Conservation (phyloP, 176 grass and related monocot species). For the Leersia perrieri region DNA sequence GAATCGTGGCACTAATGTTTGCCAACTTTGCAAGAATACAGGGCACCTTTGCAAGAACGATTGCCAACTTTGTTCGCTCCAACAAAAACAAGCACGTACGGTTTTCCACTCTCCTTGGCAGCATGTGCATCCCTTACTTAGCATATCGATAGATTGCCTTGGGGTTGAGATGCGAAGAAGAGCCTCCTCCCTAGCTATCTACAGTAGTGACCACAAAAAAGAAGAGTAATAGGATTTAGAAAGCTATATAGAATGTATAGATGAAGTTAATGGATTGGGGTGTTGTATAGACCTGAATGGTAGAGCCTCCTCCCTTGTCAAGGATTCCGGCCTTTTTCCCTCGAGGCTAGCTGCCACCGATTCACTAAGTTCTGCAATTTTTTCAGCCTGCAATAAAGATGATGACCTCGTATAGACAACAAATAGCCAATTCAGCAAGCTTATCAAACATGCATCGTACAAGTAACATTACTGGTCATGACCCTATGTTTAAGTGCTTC, state of each 20-base stretch:
- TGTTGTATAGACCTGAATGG: slow-evolving; percentile 64
- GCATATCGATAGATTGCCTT: slow-evolving; percentile 85
- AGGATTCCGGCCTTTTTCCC: slow-evolving; percentile 86
- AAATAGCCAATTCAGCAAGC: not conserved
- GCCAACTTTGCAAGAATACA: slow-evolving; percentile 59
- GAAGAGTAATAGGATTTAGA: not conserved
- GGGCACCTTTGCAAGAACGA: slow-evolving; percentile 67
- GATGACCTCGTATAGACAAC: not conserved
- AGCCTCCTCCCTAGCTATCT: slow-evolving; percentile 87
- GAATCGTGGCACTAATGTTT: not conserved
- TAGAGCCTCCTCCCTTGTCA: slow-evolving; percentile 89
- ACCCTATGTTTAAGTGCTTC: slow-evolving; percentile 91
- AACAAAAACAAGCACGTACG: slow-evolving; percentile 88
- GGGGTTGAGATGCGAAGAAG: slow-evolving; percentile 88
- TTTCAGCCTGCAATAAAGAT: slow-evolving; percentile 65
- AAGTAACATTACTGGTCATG: slow-evolving; percentile 56
- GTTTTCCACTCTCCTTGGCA: slow-evolving; percentile 89
- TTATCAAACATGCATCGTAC: not conserved
- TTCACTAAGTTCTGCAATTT: slow-evolving; percentile 92
- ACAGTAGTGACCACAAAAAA: not conserved
- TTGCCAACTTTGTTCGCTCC: slow-evolving; percentile 95
- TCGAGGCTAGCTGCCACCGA: slow-evolving; percentile 90
- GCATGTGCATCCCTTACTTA: slow-evolving; percentile 84
- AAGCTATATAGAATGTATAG: not conserved
- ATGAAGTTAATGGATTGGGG: not conserved